Conservation (phyloP, 495 filamentous ascomycete genomes). For the Hyaloscypha hepaticicola region DNA sequence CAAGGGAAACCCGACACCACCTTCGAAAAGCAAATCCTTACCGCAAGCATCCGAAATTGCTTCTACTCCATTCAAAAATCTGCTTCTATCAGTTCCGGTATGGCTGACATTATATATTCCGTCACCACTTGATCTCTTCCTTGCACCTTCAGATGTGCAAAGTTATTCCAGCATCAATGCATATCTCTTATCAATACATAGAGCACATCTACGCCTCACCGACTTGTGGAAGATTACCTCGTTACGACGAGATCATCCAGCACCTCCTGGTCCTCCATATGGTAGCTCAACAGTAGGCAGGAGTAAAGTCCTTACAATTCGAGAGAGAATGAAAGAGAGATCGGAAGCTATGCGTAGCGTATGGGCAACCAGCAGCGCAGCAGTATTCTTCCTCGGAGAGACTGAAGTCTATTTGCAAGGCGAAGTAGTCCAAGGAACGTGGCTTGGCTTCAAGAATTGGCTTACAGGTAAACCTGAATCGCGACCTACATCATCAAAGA, state of each 20-base stretch:
- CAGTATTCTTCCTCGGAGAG: constrained; percentile 84
- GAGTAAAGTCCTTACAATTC: constrained; percentile 51
- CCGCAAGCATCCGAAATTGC: constrained; percentile 31
- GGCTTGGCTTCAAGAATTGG: constrained; percentile 61
- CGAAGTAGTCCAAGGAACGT: constrained; percentile 79
- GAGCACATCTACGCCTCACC: constrained; percentile 77
- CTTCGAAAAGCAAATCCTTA: constrained; percentile 28
- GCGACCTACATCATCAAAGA: constrained; percentile 1
- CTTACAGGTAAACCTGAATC: constrained; percentile 28
- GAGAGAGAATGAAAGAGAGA: constrained; percentile 58
- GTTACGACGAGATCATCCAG: constrained; percentile 71
- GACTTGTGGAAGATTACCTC: constrained; percentile 81
- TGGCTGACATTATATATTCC: constrained; percentile 68
- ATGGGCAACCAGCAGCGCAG: constrained; percentile 83
- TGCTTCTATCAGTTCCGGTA: constrained; percentile 78
- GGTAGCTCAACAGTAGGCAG: constrained; percentile 59
- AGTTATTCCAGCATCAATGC: constrained; percentile 80
- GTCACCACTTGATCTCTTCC: constrained; percentile 84
- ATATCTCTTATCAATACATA: constrained; percentile 80
- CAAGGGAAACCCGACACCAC: constrained; percentile 39
- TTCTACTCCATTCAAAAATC: constrained; percentile 65
- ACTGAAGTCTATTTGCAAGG: constrained; percentile 84
- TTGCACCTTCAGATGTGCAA: constrained; percentile 69
- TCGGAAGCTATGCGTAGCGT: constrained; percentile 66
- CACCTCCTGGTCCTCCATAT: constrained; percentile 62